A percentile compares a stretch with the other conserved stretches of the same genome.
Evolutionary conservation across 2,329 filamentous ascomycete species (phyloP).

Genomic region (Colletotrichum endophyticum): DNA sequence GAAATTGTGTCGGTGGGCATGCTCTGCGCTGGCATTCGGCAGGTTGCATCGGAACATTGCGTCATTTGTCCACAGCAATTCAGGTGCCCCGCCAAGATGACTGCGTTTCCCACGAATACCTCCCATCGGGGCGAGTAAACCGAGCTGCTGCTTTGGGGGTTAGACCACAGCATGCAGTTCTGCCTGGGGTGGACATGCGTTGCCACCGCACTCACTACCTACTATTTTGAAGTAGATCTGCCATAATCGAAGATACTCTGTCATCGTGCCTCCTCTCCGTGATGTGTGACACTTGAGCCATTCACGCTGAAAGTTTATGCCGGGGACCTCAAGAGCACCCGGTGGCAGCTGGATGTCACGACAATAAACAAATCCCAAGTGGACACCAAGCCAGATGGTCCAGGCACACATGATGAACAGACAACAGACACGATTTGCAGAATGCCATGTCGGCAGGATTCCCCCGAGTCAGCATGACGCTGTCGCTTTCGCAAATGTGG

Average conservation of each 20-base stretch:
- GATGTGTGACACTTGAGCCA: neutral
- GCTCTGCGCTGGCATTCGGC: neutral
- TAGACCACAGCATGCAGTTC: neutral
- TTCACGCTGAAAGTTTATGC: neutral
- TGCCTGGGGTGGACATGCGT: neutral
- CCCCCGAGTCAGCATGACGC: slow-evolving; percentile 5
- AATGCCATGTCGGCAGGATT: neutral
- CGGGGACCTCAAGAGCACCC: neutral
- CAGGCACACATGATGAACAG: neutral
- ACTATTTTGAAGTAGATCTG: neutral
- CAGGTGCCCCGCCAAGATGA: slow-evolving; percentile 1
- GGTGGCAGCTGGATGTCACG: neutral
- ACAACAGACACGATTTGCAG: neutral
- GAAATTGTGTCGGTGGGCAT: neutral
- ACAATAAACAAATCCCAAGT: neutral
- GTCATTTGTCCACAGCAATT: neutral
- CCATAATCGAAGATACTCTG: neutral
- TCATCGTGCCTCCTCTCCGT: neutral
- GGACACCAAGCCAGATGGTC: neutral
- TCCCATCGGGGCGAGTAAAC: neutral
- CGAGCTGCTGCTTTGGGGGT: neutral
- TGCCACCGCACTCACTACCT: neutral
- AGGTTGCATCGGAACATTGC: slow-evolving; percentile 7
- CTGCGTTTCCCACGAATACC: neutral
- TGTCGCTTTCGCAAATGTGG: slow-evolving; percentile 3